Evolutionary conservation across 192 early-diverging fungal genomes (phyloP), one percentile per base, ranked within the genome.

Genomic region (Obelidium mucronatum): DNA sequence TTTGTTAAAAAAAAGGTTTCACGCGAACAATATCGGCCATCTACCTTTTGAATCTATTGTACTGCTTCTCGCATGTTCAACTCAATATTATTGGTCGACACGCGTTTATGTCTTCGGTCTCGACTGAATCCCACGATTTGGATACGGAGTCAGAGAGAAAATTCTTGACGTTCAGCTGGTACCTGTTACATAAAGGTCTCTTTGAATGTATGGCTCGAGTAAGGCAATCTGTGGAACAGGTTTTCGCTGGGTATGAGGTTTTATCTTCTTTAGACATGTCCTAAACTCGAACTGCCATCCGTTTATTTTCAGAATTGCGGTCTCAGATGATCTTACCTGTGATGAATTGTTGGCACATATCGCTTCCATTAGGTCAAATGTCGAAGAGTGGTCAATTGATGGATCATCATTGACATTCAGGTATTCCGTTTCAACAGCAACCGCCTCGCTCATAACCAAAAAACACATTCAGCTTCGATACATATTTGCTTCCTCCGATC

Each of bases 151-250:
- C 88, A 8, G 95, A 98, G 79, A 87, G 93, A 73, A 88, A 91
- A 82, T 99, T 93, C 79, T 74, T 99, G 79, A 94, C 92, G 62
- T 91, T 94, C 75, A 93, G 87, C 74, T 97, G 95, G 94, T 97
- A 92, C 90, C 82, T 99, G 33, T 75, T 99, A 65, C 92, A 98
- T 74, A 86, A 89, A 63, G 96, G 96, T 0, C 96, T 95, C 93
- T 91, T 87, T 68, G 76, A 81, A 60, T 86, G 89, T 69, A 89
- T 91, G 70, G 86, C 83, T n/a, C 79, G 84, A 55, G 90, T 98
- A 40, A 77, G 85, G 26, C 70, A 78, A 15, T 93, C 92, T 11
- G 91, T 94, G 19, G 86, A 94, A 66, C 80, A 88, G 34, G 76
- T 86, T 24, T 60, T 93, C 48, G 84, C 84, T 56, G 74, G 84